Evolutionary conservation across 1,284 basidiomycete species (phyloP), one percentile per base, ranked within the genome.

Genomic region (Farysia itapuensis): DNA sequence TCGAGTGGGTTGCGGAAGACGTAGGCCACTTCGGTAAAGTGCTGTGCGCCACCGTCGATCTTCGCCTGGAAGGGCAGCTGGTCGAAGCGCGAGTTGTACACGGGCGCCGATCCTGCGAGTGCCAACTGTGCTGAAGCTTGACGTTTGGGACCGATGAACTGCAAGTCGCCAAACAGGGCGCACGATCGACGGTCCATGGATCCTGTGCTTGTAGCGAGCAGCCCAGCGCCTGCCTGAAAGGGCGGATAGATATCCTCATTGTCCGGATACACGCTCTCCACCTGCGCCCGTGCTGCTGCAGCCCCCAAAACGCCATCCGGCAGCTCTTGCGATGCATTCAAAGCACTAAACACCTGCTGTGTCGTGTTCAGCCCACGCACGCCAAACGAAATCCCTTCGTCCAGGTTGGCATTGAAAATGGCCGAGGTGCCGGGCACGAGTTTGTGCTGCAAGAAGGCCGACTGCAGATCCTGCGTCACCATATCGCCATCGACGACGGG

Each of bases 51-150:
- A 2, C 13, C 31, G 1, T 44, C 53, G 28, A 71, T 54, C 3
- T 52, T 43, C 13, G 46, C 28, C 16, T 64, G 58, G 39, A 58
- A 47, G 6, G 58, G 31, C 0, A 67, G 37, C 35, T 65, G 63
- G 19, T 65, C 50, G 46, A 67, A 72, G 16, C 56, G 56, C 24
- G 61, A 65, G 0, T 44, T 47, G 56, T 56, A 72, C 22, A 70
- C 43, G 5, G 43, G 6, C 22, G 39, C 21, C 16, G 26, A 22
- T 3, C 47, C 46, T 7, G n/a, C 13, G 11, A 35, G 15, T 1
- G 32, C 35, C 13, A 52, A 18, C 31, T 23, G 23, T 26, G 42
- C 28, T 1, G 43, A 32, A 4, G 44, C 44, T 21, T 51, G 36
- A 8, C 56, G 37, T 5, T 44, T 24, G 4, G 49, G 49, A 7